Evolutionary conservation across 805 yeast species (phyloP).

Genomic region (Ogataea thermomethanolica): DNA sequence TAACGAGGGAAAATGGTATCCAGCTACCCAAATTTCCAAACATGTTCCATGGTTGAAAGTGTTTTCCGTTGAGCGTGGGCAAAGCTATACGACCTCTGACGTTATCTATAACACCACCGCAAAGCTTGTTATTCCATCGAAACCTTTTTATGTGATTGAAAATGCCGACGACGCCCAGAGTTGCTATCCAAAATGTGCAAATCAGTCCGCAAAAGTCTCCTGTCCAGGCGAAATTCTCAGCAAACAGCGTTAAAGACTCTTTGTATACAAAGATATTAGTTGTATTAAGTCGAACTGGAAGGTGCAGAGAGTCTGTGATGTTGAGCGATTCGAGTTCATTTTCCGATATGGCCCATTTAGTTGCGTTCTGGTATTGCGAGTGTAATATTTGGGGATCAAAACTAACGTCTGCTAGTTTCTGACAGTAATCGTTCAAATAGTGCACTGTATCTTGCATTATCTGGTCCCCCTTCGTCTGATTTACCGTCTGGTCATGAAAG

Average conservation of each 20-base stretch:
- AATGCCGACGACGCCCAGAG: conserved; percentile 14
- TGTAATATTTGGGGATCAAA: conserved; percentile 6
- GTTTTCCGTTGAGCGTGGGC: conserved; percentile 22
- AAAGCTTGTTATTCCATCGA: conserved; percentile 9
- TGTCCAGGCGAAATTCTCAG: conserved; percentile 19
- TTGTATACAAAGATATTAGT: conserved; percentile 6
- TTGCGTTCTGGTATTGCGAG: conserved; percentile 14
- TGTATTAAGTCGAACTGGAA: conserved; percentile 17
- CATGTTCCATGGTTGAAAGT: conserved; percentile 24
- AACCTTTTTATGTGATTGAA: conserved; percentile 17
- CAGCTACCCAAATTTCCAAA: conserved; percentile 10
- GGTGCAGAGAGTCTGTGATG: conserved; percentile 4
- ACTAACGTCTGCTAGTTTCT: conserved; percentile 6
- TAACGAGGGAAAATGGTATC: conserved; percentile 11
- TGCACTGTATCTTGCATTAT: conserved; percentile 9
- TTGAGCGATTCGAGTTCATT: not conserved
- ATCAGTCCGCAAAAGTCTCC: conserved; percentile 13
- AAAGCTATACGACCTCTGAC: conserved; percentile 21
- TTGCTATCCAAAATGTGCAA: conserved; percentile 24
- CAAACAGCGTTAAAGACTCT: conserved; percentile 21
- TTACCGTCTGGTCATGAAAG: conserved; percentile 15
- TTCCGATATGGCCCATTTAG: conserved; percentile 5
- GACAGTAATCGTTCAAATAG: conserved; percentile 14
- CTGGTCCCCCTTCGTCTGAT: not conserved
- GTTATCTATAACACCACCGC: conserved; percentile 8